These are phyloP conservation scores for Colletotrichum spinosum DNA, from an alignment of 2,329 filamentous ascomycete species.

Conservation along the genomic window DNA sequence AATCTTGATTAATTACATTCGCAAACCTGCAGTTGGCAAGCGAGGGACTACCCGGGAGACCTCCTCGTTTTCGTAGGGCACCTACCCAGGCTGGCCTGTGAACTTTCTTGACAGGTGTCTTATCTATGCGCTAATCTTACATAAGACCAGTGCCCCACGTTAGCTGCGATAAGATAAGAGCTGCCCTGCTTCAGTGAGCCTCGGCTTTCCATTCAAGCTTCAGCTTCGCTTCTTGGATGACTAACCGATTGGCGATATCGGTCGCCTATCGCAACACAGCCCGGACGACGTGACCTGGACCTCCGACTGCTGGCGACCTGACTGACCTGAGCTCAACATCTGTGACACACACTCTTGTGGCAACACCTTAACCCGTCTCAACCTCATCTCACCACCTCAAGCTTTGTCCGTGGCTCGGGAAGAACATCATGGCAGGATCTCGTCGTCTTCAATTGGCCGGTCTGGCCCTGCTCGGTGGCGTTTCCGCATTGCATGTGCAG, in stretches of 20 bases:
- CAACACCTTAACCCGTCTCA: slow-evolving; percentile 22
- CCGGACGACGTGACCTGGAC: background rate
- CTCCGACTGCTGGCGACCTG: slow-evolving; percentile 7
- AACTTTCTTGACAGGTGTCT: slow-evolving; percentile 1
- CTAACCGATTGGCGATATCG: slow-evolving; percentile 37
- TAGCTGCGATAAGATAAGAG: slow-evolving; percentile 29
- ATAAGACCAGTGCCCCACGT: background rate
- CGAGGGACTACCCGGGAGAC: slow-evolving; percentile 17
- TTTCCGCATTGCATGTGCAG: slow-evolving; percentile 33
- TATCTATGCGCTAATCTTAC: background rate
- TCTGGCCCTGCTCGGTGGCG: slow-evolving; percentile 27
- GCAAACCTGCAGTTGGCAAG: background rate
- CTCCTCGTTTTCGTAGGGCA: too few relatives aligned
- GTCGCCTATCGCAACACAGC: slow-evolving; percentile 31
- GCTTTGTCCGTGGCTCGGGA: slow-evolving; percentile 15
- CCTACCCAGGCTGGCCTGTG: background rate
- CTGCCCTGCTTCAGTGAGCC: background rate
- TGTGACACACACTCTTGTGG: slow-evolving; percentile 26
- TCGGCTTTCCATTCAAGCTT: slow-evolving; percentile 4
- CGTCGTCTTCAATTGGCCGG: slow-evolving; percentile 26
- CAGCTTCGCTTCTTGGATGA: slow-evolving; percentile 5
- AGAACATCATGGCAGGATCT: slow-evolving; percentile 24
- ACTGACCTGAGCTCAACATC: background rate
- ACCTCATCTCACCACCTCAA: slow-evolving; percentile 24
- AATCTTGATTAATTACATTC: too few relatives aligned